A percentile compares a stretch with the other conserved stretches of the same genome.
phyloP scores from a whole-genome alignment of 345 rosid genomes.

The Pugionium dolabratum region DNA sequence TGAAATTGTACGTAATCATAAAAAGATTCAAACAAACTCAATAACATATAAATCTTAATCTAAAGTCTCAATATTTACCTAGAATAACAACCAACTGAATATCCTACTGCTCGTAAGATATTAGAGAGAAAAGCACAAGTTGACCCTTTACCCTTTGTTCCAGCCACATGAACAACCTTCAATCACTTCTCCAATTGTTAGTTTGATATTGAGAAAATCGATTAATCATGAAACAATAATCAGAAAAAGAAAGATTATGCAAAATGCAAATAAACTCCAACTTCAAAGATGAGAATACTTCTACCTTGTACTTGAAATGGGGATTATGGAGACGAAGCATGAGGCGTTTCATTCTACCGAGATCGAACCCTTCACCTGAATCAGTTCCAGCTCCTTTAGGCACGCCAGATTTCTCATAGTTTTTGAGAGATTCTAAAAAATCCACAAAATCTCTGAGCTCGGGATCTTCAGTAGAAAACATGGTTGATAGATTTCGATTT shows the following conservation, averaged over 20 bases:
- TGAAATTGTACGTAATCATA: neutral
- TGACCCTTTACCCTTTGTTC: constrained; percentile 96
- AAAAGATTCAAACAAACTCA: constrained; percentile 3
- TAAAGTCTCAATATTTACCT: constrained; percentile 44
- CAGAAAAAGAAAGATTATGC: too few relatives aligned
- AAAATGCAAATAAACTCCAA: too few relatives aligned
- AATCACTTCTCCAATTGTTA: too few relatives aligned
- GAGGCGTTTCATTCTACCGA: constrained; percentile 75
- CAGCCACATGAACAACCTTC: constrained; percentile 87
- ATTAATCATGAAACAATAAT: too few relatives aligned
- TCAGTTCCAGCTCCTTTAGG: constrained; percentile 90
- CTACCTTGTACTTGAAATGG: constrained; percentile 47
- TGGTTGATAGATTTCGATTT: too few relatives aligned
- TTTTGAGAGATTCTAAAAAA: constrained; percentile 75
- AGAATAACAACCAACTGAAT: constrained; percentile 80
- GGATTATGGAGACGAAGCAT: constrained; percentile 79
- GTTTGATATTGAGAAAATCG: too few relatives aligned
- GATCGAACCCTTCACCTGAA: constrained; percentile 82
- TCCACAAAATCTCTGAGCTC: constrained; percentile 60
- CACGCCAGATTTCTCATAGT: constrained; percentile 82
- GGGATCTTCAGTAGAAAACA: constrained; percentile 38
- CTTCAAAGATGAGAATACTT: too few relatives aligned
- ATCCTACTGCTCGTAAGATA: constrained; percentile 71
- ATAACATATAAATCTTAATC: neutral
- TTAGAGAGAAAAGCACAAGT: constrained; percentile 83